A percentile compares a stretch with the other conserved stretches of the same genome.
Conservation (phyloP, 2,329 filamentous ascomycete genomes). For the Aulographum hederae region DNA sequence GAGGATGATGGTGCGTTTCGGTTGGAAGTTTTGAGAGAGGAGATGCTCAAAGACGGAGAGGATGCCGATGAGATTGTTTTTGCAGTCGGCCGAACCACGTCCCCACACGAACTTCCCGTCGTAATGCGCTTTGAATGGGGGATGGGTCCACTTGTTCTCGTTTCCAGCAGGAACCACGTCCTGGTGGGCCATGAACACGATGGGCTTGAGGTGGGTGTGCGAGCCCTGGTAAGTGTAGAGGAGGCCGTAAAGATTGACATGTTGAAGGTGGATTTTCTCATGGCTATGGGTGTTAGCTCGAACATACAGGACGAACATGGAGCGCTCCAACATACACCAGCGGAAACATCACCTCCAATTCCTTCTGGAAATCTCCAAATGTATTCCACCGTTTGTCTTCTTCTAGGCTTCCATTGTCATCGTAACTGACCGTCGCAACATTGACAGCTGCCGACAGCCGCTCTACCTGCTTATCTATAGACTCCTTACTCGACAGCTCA, state of each 20-base stretch:
- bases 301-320: neutral
- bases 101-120: slow-evolving; percentile 44
- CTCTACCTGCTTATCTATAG: slow-evolving; percentile 7
- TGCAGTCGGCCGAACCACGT: slow-evolving; percentile 42
- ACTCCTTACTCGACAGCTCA: neutral
- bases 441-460: slow-evolving; percentile 29
- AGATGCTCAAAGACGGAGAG: slow-evolving; percentile 38
- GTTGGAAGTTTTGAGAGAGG: slow-evolving; percentile 30
- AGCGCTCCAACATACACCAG: slow-evolving; percentile 17
- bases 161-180: slow-evolving; percentile 43
- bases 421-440: slow-evolving; percentile 36
- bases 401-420: slow-evolving; percentile 35
- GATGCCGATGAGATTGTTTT: slow-evolving; percentile 39
- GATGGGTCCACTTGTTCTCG: slow-evolving; percentile 39
- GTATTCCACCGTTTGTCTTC: slow-evolving; percentile 40
- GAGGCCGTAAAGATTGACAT: slow-evolving; percentile 40
- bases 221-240: slow-evolving; percentile 39
- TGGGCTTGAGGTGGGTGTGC: slow-evolving; percentile 31
- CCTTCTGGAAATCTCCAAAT: slow-evolving; percentile 34
- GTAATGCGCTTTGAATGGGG: slow-evolving; percentile 39
- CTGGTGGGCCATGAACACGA: slow-evolving; percentile 43
- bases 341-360: slow-evolving; percentile 33
- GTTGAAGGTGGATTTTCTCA: slow-evolving; percentile 28
- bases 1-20: slow-evolving; percentile 36
- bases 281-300: slow-evolving; percentile 9